phyloP scores from a whole-genome alignment of 1,284 basidiomycete genomes.

The Trichosporon sp. region DNA sequence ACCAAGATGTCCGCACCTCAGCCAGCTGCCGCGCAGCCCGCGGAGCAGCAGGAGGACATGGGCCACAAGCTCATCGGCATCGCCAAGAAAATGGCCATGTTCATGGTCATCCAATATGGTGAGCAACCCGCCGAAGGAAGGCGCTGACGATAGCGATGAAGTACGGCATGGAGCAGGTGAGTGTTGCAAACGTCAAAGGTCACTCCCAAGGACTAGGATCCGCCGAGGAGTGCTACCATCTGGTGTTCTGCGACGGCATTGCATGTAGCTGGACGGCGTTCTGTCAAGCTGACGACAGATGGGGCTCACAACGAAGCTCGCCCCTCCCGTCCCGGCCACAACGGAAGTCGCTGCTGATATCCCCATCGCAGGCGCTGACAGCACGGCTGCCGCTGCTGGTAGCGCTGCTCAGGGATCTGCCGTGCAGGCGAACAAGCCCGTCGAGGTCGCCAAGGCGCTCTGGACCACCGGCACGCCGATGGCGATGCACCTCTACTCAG shows the following conservation, averaged over 20 bases:
- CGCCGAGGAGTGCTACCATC: too few species aligned
- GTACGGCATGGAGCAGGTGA: slow-evolving; percentile 50
- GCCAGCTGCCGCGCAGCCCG: slow-evolving; percentile 27
- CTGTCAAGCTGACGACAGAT: slow-evolving; percentile 12
- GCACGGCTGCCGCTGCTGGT: slow-evolving; percentile 18
- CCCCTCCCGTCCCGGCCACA: slow-evolving; percentile 30
- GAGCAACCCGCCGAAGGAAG: slow-evolving; percentile 24
- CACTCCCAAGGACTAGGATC: too few species aligned
- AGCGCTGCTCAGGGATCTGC: slow-evolving; percentile 10
- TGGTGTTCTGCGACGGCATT: too few species aligned
- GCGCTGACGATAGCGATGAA: slow-evolving; percentile 41
- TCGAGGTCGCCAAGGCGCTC: slow-evolving; percentile 41
- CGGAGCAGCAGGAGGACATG: slow-evolving; percentile 26
- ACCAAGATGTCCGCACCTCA: slow-evolving; percentile 24
- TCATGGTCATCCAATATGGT: slow-evolving; percentile 47
- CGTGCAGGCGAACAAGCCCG: slow-evolving; percentile 18
- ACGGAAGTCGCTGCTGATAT: slow-evolving; percentile 22
- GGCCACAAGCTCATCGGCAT: slow-evolving; percentile 34
- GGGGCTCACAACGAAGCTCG: background rate
- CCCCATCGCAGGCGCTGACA: slow-evolving; percentile 21
- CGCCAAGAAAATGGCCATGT: slow-evolving; percentile 40
- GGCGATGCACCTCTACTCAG: slow-evolving; percentile 69
- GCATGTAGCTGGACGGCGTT: too few species aligned
- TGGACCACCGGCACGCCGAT: slow-evolving; percentile 57
- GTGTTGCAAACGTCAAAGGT: slow-evolving; percentile 17